Percentiles rank a stretch among this genome's conserved stretches.
These are phyloP conservation scores for Typha latifolia DNA, from an alignment of 176 grass and related monocot species.

Conservation along the genomic window DNA sequence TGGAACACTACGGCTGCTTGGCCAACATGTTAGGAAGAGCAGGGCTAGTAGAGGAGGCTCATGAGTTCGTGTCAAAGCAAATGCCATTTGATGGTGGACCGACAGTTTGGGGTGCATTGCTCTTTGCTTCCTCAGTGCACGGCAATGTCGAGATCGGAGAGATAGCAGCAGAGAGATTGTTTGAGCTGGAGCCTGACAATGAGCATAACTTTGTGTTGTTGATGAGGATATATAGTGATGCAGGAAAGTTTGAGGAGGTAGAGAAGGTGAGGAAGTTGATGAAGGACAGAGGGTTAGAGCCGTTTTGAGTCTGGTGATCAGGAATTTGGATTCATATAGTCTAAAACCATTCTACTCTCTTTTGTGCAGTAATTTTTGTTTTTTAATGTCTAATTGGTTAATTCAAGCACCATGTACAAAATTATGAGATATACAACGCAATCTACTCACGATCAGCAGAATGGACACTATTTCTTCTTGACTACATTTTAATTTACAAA, in stretches of 20 bases:
- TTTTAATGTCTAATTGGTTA: no score
- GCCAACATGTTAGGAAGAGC: slow-evolving; percentile 53
- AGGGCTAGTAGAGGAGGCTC: slow-evolving; percentile 36
- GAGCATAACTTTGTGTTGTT: slow-evolving; percentile 27
- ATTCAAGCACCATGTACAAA: no score
- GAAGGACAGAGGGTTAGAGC: slow-evolving; percentile 28
- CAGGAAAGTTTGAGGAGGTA: slow-evolving; percentile 16
- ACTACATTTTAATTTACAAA: no score
- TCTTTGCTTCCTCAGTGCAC: slow-evolving; percentile 36
- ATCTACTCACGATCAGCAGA: no score
- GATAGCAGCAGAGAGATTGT: slow-evolving; percentile 15
- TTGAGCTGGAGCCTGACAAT: slow-evolving; percentile 43
- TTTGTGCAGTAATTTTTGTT: no score
- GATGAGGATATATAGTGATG: slow-evolving; percentile 24
- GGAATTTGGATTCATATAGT: background rate
- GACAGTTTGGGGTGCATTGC: slow-evolving; percentile 28
- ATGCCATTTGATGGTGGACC: slow-evolving; percentile 23
- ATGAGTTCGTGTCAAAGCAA: slow-evolving; percentile 24
- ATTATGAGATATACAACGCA: no score
- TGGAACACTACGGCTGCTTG: slow-evolving; percentile 37
- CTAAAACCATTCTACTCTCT: no score
- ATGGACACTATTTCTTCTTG: no score
- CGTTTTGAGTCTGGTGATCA: background rate
- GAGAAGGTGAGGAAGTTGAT: slow-evolving; percentile 33
- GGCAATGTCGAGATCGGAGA: slow-evolving; percentile 23